Base-by-base conservation (phyloP, 257 asterid genomes). In the Jacaranda copaia region DNA sequence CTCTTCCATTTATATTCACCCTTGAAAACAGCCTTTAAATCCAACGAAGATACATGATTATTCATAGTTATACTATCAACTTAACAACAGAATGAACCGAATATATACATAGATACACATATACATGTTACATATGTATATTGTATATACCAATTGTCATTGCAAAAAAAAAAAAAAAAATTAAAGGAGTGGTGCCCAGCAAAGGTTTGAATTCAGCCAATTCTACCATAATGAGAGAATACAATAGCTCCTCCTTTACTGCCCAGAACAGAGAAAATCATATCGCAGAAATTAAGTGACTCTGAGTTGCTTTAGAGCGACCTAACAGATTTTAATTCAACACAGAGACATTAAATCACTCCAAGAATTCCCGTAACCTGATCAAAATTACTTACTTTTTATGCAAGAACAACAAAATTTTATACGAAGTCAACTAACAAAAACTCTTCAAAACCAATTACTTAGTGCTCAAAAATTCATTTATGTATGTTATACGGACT, bases 1-100 rank as follows among this genome's bases (percentile, higher is more conserved):
- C 10, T 80, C 93, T 77, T 87, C 90, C 92, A 88, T 87, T 36
- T 72, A 40, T 18, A 48, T 48, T 25, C 75, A 64, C 49, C 5
- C 51, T 5, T 7, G 45, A 51, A 16, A 56, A 48, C 70, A 72
- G 78, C 79, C 58, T 56, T 49, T 51, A 25, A 25, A 25, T 25
- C 68, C 64, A 62, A 62, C 19, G 25, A 42, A 61, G 74, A 46
- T 18, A 42, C 13, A 66, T 75, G 61, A 52, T 51, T 6, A 67
- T 55, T 9, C 7, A 51, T 39, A 61, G 43, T 60, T 19, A 18
- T 42, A 8, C 20, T 8, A 53, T 55, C 60, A 48, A 63, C 48
- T 64, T 64, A 45, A 15, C 11, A 52, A 72, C 19, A 53, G 19
- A 19, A 42, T 40, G 42, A 56, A 35, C 63, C 61, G 32, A 25